phyloP scores from a whole-genome alignment of 805 yeast genomes.

The Yarrowia osloensis region DNA sequence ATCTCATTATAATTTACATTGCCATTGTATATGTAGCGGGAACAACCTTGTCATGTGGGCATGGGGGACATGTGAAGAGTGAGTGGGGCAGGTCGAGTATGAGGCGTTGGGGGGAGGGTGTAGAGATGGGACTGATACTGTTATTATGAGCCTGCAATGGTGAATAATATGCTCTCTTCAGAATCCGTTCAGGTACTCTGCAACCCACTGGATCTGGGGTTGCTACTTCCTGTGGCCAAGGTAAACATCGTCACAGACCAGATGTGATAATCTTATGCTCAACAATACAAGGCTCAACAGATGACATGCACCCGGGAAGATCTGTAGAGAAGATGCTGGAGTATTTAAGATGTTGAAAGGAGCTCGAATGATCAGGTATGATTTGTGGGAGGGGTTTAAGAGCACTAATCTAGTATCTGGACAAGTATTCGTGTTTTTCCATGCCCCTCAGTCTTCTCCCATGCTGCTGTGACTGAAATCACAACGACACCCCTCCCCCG shows the following conservation, averaged over 20 bases:
- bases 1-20: background rate
- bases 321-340: too few relatives aligned
- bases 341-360: too few relatives aligned
- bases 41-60: conserved; percentile 1
- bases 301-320: too few relatives aligned
- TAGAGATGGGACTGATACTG: background rate
- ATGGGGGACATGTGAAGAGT: background rate
- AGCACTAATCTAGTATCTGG: too few relatives aligned
- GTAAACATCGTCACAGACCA: background rate
- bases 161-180: background rate
- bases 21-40: background rate
- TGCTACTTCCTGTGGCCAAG: background rate
- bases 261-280: background rate
- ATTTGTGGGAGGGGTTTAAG: too few relatives aligned
- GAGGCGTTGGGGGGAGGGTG: background rate
- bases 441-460: too few relatives aligned
- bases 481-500: too few relatives aligned
- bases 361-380: too few relatives aligned
- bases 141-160: background rate
- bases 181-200: background rate
- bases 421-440: too few relatives aligned
- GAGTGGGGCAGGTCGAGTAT: background rate
- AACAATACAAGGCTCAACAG: background rate
- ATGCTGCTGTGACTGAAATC: too few relatives aligned
- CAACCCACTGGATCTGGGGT: background rate